These are phyloP conservation scores for Gloeophyllum trabeum DNA, from an alignment of 768 basidiomycete species.

Conservation along the genomic window DNA sequence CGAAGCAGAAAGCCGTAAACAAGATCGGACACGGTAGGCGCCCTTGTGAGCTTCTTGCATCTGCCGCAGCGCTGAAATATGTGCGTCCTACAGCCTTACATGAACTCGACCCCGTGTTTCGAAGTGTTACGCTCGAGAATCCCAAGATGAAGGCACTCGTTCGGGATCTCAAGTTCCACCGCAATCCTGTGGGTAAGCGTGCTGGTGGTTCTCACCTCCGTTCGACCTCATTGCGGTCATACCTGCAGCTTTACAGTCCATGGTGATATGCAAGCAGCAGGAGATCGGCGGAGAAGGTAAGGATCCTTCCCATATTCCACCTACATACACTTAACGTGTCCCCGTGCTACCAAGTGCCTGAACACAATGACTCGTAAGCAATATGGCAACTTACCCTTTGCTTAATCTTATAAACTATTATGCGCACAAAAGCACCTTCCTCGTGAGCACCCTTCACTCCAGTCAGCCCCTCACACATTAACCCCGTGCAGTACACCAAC, in stretches of 20 bases:
- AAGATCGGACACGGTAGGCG: slow-evolving; percentile 85
- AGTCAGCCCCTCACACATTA: not conserved
- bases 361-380: slow-evolving; percentile 89
- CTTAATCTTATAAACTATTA: too few species aligned
- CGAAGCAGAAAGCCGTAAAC: slow-evolving; percentile 77
- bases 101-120: slow-evolving; percentile 74
- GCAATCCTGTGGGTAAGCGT: slow-evolving; percentile 67
- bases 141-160: slow-evolving; percentile 57
- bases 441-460: slow-evolving; percentile 30
- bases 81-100: slow-evolving; percentile 50
- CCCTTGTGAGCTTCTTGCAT: not conserved
- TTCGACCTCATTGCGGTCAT: not conserved
- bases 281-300: slow-evolving; percentile 87
- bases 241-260: slow-evolving; percentile 69
- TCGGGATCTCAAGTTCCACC: slow-evolving; percentile 71
- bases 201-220: not conserved
- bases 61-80: not conserved
- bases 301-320: slow-evolving; percentile 4
- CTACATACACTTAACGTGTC: not conserved
- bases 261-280: slow-evolving; percentile 94
- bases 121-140: slow-evolving; percentile 73
- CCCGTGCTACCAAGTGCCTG: slow-evolving; percentile 43
- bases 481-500: slow-evolving; percentile 64
- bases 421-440: slow-evolving; percentile 60
- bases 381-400: too few species aligned